Base-by-base conservation (phyloP, 176 grass and related monocot genomes). In the Dendrocalamus sinicus region DNA sequence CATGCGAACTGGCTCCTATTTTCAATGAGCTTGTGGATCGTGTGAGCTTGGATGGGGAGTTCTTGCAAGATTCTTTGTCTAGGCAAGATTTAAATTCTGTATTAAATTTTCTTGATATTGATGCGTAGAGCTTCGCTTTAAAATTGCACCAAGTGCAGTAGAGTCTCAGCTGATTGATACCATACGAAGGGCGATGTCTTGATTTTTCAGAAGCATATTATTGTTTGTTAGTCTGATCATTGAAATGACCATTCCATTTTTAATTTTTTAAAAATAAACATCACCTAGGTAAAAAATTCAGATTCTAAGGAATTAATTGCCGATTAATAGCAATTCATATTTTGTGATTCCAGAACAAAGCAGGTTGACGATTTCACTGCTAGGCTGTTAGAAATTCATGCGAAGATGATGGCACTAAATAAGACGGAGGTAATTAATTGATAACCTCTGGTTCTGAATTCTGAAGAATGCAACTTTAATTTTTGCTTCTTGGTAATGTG, bases 11-110 rank as follows among this genome's bases (percentile, higher is more conserved):
- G 73, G 93, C 93, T 67, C 91, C 93, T 41, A 90, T 95, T 68
- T 95, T 98, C 80, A 98, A 93, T 81, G 93, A 95, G 64, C 86
- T 98, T 55, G 95, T 95, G 6, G 95, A 98, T 89, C 91, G 95
- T 64, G 91, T 95, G 61, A 98, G 95, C 81, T 90, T 95, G 85
- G 93, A 98, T 85, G 93, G 88, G 30, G 66, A 92, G 16, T 98
- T 98, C 80, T 74, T 98, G 72, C 95, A 98, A 65, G 82, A 85
- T 73, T 90, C 91, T 80, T 87, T 98, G 84, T 95, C 95, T 62
- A 93, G 89, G 95, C 89, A 84, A 81, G 77, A 52, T 67, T 77
- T 61, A 32, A 48, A 66, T 47, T 82, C 13, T 52, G 41, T 30
- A 16, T 52, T 78, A 4, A 32, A 8, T 70, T 71, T 15, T 66